Evolutionary conservation across 352 stramenopile genomes (phyloP).

Genomic region (Elongisporangium prolatum): DNA sequence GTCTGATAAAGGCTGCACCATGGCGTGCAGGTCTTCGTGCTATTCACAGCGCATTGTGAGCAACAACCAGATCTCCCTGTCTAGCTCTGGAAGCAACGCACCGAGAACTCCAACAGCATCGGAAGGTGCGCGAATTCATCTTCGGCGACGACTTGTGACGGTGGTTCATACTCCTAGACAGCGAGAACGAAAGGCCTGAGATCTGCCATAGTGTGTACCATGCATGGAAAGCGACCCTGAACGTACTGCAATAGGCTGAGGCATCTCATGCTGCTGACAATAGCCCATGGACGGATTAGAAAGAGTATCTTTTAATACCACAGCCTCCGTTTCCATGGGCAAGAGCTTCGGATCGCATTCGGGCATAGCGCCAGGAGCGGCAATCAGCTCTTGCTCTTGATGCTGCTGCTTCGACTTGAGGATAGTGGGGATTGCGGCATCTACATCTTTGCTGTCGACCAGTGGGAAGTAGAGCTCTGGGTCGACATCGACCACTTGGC

Average conservation of each 20-base stretch:
- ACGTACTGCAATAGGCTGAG: not conserved
- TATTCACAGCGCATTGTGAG: not conserved
- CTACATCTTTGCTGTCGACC: conserved; percentile 5
- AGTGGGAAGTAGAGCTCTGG: conserved; percentile 24
- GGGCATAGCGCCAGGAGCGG: not conserved
- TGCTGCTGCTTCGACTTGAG: not conserved
- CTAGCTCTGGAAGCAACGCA: not conserved
- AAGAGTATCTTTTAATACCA: not conserved
- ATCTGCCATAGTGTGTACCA: not conserved
- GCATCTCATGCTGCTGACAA: not conserved
- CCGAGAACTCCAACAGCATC: conserved; percentile 2
- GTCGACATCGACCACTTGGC: conserved; percentile 25
- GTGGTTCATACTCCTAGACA: conserved; percentile 1
- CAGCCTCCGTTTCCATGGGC: not conserved
- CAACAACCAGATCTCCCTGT: not conserved
- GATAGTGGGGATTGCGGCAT: not conserved
- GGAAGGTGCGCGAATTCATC: conserved; percentile 24
- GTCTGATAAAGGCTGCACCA: conserved; percentile 5
- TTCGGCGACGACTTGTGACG: not conserved
- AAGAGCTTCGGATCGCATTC: not conserved
- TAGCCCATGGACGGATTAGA: not conserved
- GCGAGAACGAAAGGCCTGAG: not conserved
- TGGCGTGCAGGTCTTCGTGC: conserved; percentile 1
- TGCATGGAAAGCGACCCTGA: not conserved
- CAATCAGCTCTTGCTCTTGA: not conserved